These are phyloP conservation scores for Spergularia marina DNA, from an alignment of 148 eudicot genomes.

Conservation along the genomic window DNA sequence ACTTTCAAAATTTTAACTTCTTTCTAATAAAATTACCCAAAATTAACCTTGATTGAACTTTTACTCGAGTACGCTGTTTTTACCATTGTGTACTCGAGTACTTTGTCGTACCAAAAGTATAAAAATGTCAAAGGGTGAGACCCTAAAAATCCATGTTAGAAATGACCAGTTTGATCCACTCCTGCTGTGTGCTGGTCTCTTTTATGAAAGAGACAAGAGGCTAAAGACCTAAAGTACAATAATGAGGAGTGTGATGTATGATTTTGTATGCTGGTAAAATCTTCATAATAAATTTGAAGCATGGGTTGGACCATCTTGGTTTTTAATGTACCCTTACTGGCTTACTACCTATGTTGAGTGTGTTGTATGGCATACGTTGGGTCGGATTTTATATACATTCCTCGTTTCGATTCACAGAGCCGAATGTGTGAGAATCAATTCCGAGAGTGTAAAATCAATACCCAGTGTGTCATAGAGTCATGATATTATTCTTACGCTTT, in stretches of 20 bases:
- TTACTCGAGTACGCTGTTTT: neutral
- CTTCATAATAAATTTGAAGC: too few species aligned
- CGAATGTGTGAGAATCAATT: too few species aligned
- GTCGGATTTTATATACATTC: too few species aligned
- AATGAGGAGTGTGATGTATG: neutral
- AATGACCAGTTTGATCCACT: constrained; percentile 1
- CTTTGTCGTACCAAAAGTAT: neutral
- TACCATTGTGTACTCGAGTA: neutral
- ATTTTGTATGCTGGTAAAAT: neutral
- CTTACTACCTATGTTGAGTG: too few species aligned
- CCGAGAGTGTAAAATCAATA: too few species aligned
- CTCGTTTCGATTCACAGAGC: too few species aligned
- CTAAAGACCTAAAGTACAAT: neutral
- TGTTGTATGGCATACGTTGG: too few species aligned
- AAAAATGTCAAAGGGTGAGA: neutral
- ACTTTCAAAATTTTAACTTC: neutral
- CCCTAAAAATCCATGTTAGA: neutral
- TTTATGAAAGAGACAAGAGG: constrained; percentile 3
- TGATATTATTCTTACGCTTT: too few species aligned
- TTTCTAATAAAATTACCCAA: neutral
- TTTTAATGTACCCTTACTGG: too few species aligned
- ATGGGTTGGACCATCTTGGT: neutral
- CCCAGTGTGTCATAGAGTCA: too few species aligned
- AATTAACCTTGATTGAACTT: neutral
- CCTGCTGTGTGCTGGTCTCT: neutral